Base-by-base conservation (phyloP, 1,284 basidiomycete genomes). In the Hemileia vastatrix region DNA sequence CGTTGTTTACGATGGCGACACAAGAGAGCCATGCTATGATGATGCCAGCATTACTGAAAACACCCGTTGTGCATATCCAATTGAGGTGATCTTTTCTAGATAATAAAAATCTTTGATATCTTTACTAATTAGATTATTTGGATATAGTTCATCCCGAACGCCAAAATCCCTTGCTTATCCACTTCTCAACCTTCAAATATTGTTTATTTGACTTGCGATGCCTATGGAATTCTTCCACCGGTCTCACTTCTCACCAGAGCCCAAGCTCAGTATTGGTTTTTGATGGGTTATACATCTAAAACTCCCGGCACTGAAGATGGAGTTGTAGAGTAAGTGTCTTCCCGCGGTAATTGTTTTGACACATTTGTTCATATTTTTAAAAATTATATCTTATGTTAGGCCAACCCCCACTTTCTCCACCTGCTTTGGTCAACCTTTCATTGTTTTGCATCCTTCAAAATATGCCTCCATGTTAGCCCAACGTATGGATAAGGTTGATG, bases 341-440 rank as follows among this genome's bases (percentile, higher is more conserved):
- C n/a, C n/a, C n/a, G n/a, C n/a, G n/a, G n/a, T n/a, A n/a, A n/a
- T n/a, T n/a, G n/a, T n/a, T n/a, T n/a, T n/a, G n/a, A n/a, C n/a
- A n/a, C n/a, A n/a, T n/a, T n/a, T n/a, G n/a, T n/a, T n/a, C n/a
- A n/a, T n/a, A n/a, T n/a, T n/a, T n/a, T n/a, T n/a, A n/a, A n/a
- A n/a, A n/a, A n/a, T n/a, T n/a, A n/a, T n/a, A n/a, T n/a, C n/a
- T n/a, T 27, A 13, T 44, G 9, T 31, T 49, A 60, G 58, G 19
- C 95, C 94, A 63, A 93, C 94, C 69, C 95, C 95, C 21, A 98
- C 95, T 54, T 99, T 99, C 85, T 96, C 92, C 27, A 96, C 94
- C 40, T 97, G 93, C 79, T 97, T 97, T 83, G 90, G 89, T 71
- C 94, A 95, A 66, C 94, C 95, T 32, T 99, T 98, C 84, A 95